phyloP scores from a whole-genome alignment of 1,284 basidiomycete genomes.

The Trichosporon inkin region DNA sequence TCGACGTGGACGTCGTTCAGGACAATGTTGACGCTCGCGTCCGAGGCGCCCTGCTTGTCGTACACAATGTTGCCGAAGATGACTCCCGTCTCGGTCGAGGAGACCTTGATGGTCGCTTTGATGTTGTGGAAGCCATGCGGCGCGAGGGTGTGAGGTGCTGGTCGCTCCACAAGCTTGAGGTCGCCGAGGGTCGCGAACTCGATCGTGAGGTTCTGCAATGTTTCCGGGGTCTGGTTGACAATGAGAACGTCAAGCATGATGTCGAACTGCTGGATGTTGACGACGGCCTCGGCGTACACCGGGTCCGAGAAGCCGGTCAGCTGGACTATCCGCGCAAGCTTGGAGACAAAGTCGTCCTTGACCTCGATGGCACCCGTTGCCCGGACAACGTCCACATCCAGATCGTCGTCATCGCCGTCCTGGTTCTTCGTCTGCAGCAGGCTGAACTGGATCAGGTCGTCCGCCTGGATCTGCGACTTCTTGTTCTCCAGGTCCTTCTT shows the following conservation, averaged over 20 bases:
- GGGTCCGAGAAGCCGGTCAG: conserved; percentile 98
- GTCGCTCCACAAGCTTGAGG: conserved; percentile 93
- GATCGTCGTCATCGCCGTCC: conserved; percentile 69
- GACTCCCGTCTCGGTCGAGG: conserved; percentile 95
- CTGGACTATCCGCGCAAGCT: conserved; percentile 90
- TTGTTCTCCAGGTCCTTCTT: conserved; percentile 80
- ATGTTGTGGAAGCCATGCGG: conserved; percentile 98
- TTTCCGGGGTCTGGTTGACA: conserved; percentile 94
- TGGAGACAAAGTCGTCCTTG: conserved; percentile 94
- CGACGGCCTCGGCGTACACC: conserved; percentile 96
- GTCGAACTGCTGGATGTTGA: conserved; percentile 98
- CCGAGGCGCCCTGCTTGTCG: conserved; percentile 81
- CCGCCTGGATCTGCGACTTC: conserved; percentile 74
- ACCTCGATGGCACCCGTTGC: conserved; percentile 82
- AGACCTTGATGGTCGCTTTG: conserved; percentile 97
- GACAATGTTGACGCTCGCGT: conserved; percentile 73
- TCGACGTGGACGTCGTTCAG: conserved; percentile 97
- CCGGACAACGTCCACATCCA: conserved; percentile 79
- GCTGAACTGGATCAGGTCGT: conserved; percentile 86
- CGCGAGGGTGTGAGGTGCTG: conserved; percentile 84
- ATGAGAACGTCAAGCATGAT: conserved; percentile 93
- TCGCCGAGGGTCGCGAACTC: conserved; percentile 98
- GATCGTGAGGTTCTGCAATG: conserved; percentile 91
- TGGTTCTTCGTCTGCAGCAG: conserved; percentile 89
- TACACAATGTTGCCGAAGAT: conserved; percentile 98